Conservation (phyloP, 495 filamentous ascomycete species). For the Aspergillus ellipticus region DNA sequence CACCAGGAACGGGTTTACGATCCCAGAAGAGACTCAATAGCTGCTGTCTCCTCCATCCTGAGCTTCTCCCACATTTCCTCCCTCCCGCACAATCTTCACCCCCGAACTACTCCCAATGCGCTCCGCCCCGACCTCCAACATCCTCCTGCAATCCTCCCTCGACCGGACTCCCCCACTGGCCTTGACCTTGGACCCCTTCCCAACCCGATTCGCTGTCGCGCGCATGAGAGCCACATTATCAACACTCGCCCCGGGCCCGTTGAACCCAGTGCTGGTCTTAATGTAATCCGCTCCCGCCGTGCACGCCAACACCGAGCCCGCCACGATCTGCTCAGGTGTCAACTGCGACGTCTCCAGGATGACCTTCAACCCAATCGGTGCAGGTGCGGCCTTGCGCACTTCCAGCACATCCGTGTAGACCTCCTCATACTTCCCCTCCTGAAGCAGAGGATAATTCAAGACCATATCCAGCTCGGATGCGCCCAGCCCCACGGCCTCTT, state of each 20-base stretch:
- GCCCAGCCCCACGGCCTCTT: constrained; percentile 52
- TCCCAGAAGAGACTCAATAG: too few relatives aligned
- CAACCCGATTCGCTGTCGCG: constrained; percentile 34
- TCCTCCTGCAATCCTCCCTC: constrained; percentile 47
- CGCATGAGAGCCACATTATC: constrained; percentile 59
- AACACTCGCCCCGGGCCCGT: constrained; percentile 53
- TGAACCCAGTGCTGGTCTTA: constrained; percentile 69
- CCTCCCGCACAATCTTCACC: constrained; percentile 55
- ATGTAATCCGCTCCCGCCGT: constrained; percentile 62
- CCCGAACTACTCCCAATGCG: constrained; percentile 62
- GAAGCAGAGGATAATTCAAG: constrained; percentile 55
- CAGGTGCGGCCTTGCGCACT: constrained; percentile 48
- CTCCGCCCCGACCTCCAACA: constrained; percentile 63
- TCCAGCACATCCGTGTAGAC: constrained; percentile 57
- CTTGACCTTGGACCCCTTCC: constrained; percentile 54
- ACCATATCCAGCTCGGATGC: constrained; percentile 68
- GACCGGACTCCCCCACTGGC: constrained; percentile 61
- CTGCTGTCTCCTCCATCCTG: constrained; percentile 5
- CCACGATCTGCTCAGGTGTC: constrained; percentile 51
- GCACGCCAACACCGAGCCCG: constrained; percentile 53
- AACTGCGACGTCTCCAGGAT: constrained; percentile 66
- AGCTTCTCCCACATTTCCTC: constrained; percentile 32
- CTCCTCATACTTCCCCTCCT: constrained; percentile 42
- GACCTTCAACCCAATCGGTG: constrained; percentile 54
- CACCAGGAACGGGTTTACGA: too few relatives aligned